Evolutionary conservation across 2,329 filamentous ascomycete genomes (phyloP).

Genomic region (Fusarium sp.): DNA sequence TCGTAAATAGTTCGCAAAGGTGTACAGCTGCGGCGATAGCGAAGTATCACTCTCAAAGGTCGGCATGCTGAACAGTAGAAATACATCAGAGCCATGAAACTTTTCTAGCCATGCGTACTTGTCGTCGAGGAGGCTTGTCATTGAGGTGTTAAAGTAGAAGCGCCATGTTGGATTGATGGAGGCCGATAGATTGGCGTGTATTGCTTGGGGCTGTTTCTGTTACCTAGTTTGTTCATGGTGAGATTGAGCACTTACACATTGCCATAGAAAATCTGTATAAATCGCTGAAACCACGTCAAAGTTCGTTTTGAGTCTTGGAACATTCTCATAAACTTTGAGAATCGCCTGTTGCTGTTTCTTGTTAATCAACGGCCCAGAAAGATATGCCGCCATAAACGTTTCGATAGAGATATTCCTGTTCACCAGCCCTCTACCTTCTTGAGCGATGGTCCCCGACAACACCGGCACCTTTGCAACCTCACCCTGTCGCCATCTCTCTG

Average conservation of each 20-base stretch:
- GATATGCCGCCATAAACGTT: slow-evolving; percentile 36
- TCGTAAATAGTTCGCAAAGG: slow-evolving; percentile 45
- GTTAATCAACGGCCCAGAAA: slow-evolving; percentile 29
- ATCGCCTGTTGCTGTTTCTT: slow-evolving; percentile 27
- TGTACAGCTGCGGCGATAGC: slow-evolving; percentile 42
- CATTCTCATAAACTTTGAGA: slow-evolving; percentile 34
- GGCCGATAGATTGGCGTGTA: slow-evolving; percentile 43
- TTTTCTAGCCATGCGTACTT: slow-evolving; percentile 46
- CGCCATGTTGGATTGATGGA: slow-evolving; percentile 46
- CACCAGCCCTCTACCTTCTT: slow-evolving; percentile 47
- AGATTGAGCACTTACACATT: slow-evolving; percentile 44
- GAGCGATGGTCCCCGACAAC: slow-evolving; percentile 44
- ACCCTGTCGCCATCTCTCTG: slow-evolving; percentile 40
- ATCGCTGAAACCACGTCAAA: slow-evolving; percentile 49
- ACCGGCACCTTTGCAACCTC: slow-evolving; percentile 43
- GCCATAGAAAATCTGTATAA: slow-evolving; percentile 48
- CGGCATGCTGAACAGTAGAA: slow-evolving; percentile 44
- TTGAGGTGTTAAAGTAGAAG: slow-evolving; percentile 48
- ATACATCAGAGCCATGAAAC: slow-evolving; percentile 48
- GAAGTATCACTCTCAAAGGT: slow-evolving; percentile 26
- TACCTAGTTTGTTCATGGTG: background rate
- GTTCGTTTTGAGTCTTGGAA: slow-evolving; percentile 24
- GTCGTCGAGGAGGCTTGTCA: slow-evolving; percentile 36
- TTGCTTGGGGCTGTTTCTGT: slow-evolving; percentile 44
- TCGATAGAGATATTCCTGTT: slow-evolving; percentile 42